These are phyloP conservation scores for Massarina eburnea DNA, from an alignment of 2,329 filamentous ascomycete species.

Conservation along the genomic window DNA sequence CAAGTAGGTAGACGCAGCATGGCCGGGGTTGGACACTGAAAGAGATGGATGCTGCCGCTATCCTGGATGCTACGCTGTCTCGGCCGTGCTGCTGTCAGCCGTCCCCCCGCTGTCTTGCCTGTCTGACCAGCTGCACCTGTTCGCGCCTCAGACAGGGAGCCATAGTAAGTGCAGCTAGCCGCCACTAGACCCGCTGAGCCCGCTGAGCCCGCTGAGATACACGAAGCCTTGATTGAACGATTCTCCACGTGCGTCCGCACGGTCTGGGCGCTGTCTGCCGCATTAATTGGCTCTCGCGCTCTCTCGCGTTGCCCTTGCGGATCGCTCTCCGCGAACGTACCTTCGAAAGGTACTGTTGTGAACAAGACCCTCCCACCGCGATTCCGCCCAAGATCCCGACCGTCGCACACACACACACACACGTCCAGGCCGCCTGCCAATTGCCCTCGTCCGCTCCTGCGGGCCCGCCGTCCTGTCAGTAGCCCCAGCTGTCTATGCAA, in stretches of 20 bases:
- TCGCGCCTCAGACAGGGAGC: slow-evolving; percentile 15
- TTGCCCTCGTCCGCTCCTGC: slow-evolving; percentile 25
- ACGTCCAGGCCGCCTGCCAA: slow-evolving; percentile 30
- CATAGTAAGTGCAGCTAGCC: slow-evolving; percentile 40
- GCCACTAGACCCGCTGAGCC: slow-evolving; percentile 37
- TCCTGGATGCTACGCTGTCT: not conserved
- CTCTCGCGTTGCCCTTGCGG: slow-evolving; percentile 27
- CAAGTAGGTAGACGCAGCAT: no score
- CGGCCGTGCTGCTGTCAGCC: slow-evolving; percentile 6
- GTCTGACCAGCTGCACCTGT: slow-evolving; percentile 10
- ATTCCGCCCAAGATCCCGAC: slow-evolving; percentile 24
- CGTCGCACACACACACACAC: slow-evolving; percentile 35
- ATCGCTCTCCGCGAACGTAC: slow-evolving; percentile 19
- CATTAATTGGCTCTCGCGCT: slow-evolving; percentile 32
- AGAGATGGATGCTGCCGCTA: no score
- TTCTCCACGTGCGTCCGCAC: slow-evolving; percentile 40
- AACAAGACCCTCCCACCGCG: slow-evolving; percentile 10
- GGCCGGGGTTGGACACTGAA: no score
- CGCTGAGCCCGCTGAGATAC: slow-evolving; percentile 39
- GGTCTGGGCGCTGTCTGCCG: slow-evolving; percentile 24
- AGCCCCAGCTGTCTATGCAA: slow-evolving; percentile 40
- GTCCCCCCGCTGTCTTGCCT: slow-evolving; percentile 14
- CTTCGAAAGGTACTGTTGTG: no score
- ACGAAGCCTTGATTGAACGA: slow-evolving; percentile 44
- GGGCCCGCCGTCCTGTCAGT: slow-evolving; percentile 19